These are phyloP conservation scores for Gossypium stocksii DNA, from an alignment of 345 rosid species.

Conservation along the genomic window DNA sequence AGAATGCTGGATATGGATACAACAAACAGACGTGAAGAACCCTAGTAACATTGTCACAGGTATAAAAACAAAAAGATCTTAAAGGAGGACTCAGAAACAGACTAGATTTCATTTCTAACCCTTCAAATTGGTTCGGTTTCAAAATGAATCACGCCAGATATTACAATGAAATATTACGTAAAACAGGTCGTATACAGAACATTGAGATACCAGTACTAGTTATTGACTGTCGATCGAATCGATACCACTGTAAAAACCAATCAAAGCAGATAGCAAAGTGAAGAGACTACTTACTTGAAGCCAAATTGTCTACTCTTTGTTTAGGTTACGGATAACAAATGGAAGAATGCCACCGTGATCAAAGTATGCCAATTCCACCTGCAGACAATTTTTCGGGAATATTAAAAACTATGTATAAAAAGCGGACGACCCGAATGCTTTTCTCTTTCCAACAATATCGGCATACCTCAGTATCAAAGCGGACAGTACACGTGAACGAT, in stretches of 20 bases:
- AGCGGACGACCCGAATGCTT: neutral
- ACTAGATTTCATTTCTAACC: neutral
- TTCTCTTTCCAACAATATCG: neutral
- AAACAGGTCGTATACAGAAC: neutral
- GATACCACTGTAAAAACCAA: neutral
- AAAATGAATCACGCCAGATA: neutral
- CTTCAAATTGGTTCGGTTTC: neutral
- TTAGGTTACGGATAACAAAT: conserved; percentile 17
- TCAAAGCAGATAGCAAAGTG: neutral
- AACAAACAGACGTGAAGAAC: neutral
- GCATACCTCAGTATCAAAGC: conserved; percentile 78
- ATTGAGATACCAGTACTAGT: neutral
- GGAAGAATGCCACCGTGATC: conserved; percentile 81
- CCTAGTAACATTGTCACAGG: neutral
- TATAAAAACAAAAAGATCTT: too few relatives aligned
- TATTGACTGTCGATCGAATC: neutral
- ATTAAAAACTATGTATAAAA: neutral
- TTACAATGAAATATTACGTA: neutral
- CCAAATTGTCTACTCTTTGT: neutral
- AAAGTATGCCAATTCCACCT: conserved; percentile 78
- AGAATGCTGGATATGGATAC: too few relatives aligned
- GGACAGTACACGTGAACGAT: conserved; percentile 61
- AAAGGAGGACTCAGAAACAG: neutral
- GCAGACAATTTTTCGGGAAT: neutral
- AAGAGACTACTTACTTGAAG: neutral